These are phyloP conservation scores for Fusarium sp. DNA, from an alignment of 2,329 filamentous ascomycete species.

Conservation along the genomic window DNA sequence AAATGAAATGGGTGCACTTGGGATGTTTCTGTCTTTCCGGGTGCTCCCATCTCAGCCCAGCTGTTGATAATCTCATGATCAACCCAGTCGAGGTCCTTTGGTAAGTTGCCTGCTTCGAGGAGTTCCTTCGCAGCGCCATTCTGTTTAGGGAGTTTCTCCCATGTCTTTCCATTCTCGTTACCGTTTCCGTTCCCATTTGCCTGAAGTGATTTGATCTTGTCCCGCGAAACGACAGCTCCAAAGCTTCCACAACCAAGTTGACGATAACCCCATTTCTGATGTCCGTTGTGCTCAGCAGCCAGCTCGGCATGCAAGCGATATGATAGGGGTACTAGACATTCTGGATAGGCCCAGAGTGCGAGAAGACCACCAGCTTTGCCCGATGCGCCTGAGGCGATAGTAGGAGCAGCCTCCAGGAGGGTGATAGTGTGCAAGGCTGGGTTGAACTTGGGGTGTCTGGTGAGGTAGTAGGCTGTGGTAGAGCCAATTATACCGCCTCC, in stretches of 20 bases:
- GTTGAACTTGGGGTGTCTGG: slow-evolving; percentile 84
- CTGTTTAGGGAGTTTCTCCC: slow-evolving; percentile 72
- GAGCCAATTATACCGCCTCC: slow-evolving; percentile 94
- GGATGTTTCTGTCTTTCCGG: slow-evolving; percentile 79
- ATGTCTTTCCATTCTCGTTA: slow-evolving; percentile 55
- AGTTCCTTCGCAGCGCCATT: slow-evolving; percentile 59
- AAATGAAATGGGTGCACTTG: slow-evolving; percentile 96
- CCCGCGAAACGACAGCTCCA: slow-evolving; percentile 51
- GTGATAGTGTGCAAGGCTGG: slow-evolving; percentile 81
- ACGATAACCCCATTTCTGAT: slow-evolving; percentile 86
- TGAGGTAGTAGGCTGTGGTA: slow-evolving; percentile 91
- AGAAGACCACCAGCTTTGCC: slow-evolving; percentile 94
- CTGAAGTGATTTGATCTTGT: slow-evolving; percentile 49
- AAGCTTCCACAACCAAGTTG: slow-evolving; percentile 77
- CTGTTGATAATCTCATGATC: slow-evolving; percentile 71
- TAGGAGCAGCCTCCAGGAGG: slow-evolving; percentile 83
- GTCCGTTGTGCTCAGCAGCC: slow-evolving; percentile 84
- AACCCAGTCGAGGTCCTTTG: slow-evolving; percentile 87
- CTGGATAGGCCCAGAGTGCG: slow-evolving; percentile 91
- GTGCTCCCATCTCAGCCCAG: slow-evolving; percentile 84
- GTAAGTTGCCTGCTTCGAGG: slow-evolving; percentile 70
- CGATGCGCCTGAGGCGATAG: slow-evolving; percentile 89
- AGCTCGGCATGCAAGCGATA: slow-evolving; percentile 86
- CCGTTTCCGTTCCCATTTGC: slow-evolving; percentile 25
- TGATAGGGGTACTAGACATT: slow-evolving; percentile 83